Percentiles rank a stretch among this genome's conserved stretches.
Evolutionary conservation across 106 monocot genomes (phyloP).

Genomic region (Allium sativum): DNA sequence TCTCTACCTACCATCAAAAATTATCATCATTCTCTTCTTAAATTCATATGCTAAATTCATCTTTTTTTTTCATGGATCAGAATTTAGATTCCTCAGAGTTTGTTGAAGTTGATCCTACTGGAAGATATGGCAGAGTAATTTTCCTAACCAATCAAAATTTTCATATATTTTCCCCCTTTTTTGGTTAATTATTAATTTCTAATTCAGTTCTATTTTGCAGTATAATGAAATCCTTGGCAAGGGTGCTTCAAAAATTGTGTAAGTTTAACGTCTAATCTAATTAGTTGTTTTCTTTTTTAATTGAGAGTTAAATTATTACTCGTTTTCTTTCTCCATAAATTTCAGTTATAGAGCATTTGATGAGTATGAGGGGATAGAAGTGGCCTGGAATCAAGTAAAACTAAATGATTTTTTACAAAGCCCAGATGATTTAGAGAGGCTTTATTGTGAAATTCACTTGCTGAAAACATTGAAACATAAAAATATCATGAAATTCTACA

Average conservation of each 20-base stretch:
- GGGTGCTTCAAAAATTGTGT: slow-evolving; percentile 44
- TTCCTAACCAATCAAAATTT: background rate
- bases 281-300: too few relatives aligned
- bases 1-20: too few relatives aligned
- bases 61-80: background rate
- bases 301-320: too few relatives aligned
- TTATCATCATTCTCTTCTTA: too few relatives aligned
- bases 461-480: slow-evolving; percentile 34
- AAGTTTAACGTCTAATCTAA: background rate
- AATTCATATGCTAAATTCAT: too few relatives aligned
- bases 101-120: slow-evolving; percentile 22
- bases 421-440: slow-evolving; percentile 26
- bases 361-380: slow-evolving; percentile 36
- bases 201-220: slow-evolving; percentile 13
- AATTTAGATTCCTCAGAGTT: slow-evolving; percentile 9
- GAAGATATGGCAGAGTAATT: slow-evolving; percentile 16
- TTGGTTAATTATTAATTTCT: background rate
- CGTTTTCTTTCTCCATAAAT: background rate
- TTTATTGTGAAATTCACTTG: slow-evolving; percentile 32
- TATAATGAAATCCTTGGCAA: slow-evolving; percentile 41
- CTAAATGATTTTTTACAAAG: slow-evolving; percentile 15
- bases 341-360: slow-evolving; percentile 39
- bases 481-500: slow-evolving; percentile 39
- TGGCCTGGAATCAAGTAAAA: slow-evolving; percentile 49
- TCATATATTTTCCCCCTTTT: background rate